These are phyloP conservation scores for Dioszegia aurantiaca DNA, from an alignment of 768 basidiomycete genomes.

Conservation along the genomic window DNA sequence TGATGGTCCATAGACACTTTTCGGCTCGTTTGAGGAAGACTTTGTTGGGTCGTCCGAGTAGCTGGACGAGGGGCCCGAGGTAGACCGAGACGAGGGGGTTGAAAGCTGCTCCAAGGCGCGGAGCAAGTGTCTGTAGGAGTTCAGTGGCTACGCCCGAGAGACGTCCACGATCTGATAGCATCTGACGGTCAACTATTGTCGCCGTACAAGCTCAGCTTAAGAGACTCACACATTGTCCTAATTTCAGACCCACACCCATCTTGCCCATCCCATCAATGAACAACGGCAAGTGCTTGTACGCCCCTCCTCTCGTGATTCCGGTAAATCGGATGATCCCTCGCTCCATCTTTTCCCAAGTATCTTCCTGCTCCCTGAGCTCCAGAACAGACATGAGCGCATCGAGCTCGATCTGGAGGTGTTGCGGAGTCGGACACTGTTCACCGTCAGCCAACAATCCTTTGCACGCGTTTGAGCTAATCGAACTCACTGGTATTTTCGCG, in stretches of 20 bases:
- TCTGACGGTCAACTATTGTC: slow-evolving; percentile 11
- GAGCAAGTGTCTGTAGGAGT: slow-evolving; percentile 52
- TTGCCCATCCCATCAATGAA: slow-evolving; percentile 47
- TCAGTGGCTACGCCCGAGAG: slow-evolving; percentile 50
- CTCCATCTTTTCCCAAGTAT: slow-evolving; percentile 56
- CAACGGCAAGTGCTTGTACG: slow-evolving; percentile 42
- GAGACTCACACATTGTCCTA: slow-evolving; percentile 48
- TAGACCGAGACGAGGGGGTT: slow-evolving; percentile 52
- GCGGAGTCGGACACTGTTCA: slow-evolving; percentile 45
- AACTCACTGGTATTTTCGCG: slow-evolving; percentile 44
- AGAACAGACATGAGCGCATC: slow-evolving; percentile 44
- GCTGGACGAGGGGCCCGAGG: slow-evolving; percentile 50
- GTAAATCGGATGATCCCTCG: slow-evolving; percentile 54
- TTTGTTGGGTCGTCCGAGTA: slow-evolving; percentile 55
- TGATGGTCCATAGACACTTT: slow-evolving; percentile 50
- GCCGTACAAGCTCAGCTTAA: too few species aligned
- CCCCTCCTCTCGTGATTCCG: slow-evolving; percentile 53
- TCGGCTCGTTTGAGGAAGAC: slow-evolving; percentile 53
- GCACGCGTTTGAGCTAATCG: neutral
- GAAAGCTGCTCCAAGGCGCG: slow-evolving; percentile 50
- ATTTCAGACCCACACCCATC: slow-evolving; percentile 42
- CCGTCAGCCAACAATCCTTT: slow-evolving; percentile 14
- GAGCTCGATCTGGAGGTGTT: slow-evolving; percentile 48
- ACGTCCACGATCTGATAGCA: slow-evolving; percentile 50
- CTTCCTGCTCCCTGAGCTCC: slow-evolving; percentile 52